Evolutionary conservation across 768 basidiomycete genomes (phyloP).

Genomic region (Mycena pura): DNA sequence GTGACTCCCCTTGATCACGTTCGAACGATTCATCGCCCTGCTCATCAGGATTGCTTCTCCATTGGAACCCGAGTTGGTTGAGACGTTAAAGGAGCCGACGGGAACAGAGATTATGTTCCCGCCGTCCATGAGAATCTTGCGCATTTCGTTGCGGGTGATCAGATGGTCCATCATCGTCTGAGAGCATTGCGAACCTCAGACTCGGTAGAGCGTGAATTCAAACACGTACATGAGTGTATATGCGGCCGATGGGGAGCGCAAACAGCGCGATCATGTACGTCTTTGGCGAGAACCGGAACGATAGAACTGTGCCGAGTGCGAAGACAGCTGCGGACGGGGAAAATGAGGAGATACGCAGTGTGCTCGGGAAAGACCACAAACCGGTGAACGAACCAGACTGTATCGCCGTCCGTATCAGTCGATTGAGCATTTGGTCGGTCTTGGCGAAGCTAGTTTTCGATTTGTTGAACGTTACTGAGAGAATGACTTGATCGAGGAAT

Average conservation of each 20-base stretch:
- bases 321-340: neutral
- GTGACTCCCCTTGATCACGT: too few relatives aligned
- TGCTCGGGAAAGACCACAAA: neutral
- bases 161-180: constrained; percentile 4
- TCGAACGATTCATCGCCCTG: too few relatives aligned
- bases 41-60: too few relatives aligned
- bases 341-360: neutral
- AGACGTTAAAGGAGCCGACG: too few relatives aligned
- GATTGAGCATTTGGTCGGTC: constrained; percentile 5
- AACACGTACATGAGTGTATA: constrained; percentile 14
- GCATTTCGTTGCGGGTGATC: neutral
- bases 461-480: neutral
- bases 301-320: constrained; percentile 9
- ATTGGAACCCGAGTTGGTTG: too few relatives aligned
- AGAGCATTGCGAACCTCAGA: too few relatives aligned
- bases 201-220: too few relatives aligned
- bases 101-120: neutral
- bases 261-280: constrained; percentile 2
- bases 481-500: neutral
- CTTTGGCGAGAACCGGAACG: neutral
- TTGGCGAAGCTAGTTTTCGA: neutral
- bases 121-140: neutral
- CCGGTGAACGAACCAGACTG: constrained; percentile 11
- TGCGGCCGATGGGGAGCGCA: constrained; percentile 11
- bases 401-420: constrained; percentile 1